Conservation (phyloP, 116 monocot genomes). For the Zostera marina region DNA sequence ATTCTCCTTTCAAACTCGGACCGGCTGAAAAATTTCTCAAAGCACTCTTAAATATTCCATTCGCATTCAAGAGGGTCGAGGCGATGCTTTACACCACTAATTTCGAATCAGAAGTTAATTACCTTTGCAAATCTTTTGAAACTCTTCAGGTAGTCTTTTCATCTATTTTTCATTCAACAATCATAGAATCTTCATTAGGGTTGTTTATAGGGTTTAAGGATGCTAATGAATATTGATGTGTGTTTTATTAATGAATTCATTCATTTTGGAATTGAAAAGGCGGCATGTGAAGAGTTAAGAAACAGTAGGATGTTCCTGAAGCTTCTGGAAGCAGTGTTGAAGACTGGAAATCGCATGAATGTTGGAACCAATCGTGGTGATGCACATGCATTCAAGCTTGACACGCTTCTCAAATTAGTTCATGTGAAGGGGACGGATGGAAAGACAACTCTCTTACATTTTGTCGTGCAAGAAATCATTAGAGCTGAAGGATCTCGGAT, state of each 20-base stretch:
- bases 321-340: slow-evolving; percentile 77
- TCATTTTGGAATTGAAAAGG: slow-evolving; percentile 17
- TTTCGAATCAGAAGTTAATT: slow-evolving; percentile 65
- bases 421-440: slow-evolving; percentile 81
- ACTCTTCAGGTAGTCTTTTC: slow-evolving; percentile 36
- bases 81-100: slow-evolving; percentile 72
- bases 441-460: slow-evolving; percentile 78
- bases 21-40: slow-evolving; percentile 72
- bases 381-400: slow-evolving; percentile 78
- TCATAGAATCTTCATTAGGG: background rate
- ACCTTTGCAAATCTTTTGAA: slow-evolving; percentile 45
- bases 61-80: slow-evolving; percentile 84
- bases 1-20: slow-evolving; percentile 47
- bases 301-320: slow-evolving; percentile 58
- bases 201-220: background rate
- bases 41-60: slow-evolving; percentile 65
- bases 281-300: slow-evolving; percentile 70
- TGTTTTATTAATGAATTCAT: background rate
- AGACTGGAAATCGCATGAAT: slow-evolving; percentile 84
- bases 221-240: background rate
- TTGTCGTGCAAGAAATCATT: slow-evolving; percentile 74
- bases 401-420: slow-evolving; percentile 64
- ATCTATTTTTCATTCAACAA: background rate
- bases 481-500: slow-evolving; percentile 44
- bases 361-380: slow-evolving; percentile 67